A percentile compares a stretch with the other conserved stretches of the same genome.
phyloP scores from a whole-genome alignment of 176 grass and related monocot genomes.

The Zoysia japonica region DNA sequence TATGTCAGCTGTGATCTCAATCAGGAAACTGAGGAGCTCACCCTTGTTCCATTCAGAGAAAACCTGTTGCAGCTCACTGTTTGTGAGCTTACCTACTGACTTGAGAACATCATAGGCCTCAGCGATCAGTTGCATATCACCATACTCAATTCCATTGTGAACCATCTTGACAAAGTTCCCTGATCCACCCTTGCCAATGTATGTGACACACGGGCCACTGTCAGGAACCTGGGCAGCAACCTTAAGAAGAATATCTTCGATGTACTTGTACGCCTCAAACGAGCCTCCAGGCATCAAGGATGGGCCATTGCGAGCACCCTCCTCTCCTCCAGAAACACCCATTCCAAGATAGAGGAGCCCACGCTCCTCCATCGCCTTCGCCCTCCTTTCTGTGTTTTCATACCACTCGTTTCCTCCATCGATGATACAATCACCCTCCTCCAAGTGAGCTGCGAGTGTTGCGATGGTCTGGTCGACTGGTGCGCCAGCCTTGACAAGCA shows the following conservation, averaged over 20 bases:
- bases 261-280: conserved; percentile 71
- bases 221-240: conserved; percentile 70
- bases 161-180: conserved; percentile 89
- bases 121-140: conserved; percentile 76
- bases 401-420: conserved; percentile 89
- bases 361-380: conserved; percentile 66
- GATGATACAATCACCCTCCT: conserved; percentile 70
- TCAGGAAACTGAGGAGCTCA: conserved; percentile 78
- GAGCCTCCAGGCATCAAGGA: conserved; percentile 79
- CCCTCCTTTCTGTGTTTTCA: conserved; percentile 86
- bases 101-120: conserved; percentile 82
- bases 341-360: conserved; percentile 82
- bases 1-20: conserved; percentile 77
- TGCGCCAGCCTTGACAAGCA: conserved; percentile 79
- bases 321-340: conserved; percentile 80
- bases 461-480: conserved; percentile 82
- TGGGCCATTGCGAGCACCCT: conserved; percentile 69
- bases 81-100: conserved; percentile 72
- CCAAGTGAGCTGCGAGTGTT: conserved; percentile 67
- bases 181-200: conserved; percentile 68
- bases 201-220: conserved; percentile 64
- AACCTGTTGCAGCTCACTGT: conserved; percentile 68
- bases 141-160: conserved; percentile 82
- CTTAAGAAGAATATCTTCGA: conserved; percentile 80
- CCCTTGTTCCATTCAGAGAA: conserved; percentile 87